A percentile compares a stretch with the other conserved stretches of the same genome.
phyloP scores from a whole-genome alignment of 768 basidiomycete species.

The Rhizopogon sp. region DNA sequence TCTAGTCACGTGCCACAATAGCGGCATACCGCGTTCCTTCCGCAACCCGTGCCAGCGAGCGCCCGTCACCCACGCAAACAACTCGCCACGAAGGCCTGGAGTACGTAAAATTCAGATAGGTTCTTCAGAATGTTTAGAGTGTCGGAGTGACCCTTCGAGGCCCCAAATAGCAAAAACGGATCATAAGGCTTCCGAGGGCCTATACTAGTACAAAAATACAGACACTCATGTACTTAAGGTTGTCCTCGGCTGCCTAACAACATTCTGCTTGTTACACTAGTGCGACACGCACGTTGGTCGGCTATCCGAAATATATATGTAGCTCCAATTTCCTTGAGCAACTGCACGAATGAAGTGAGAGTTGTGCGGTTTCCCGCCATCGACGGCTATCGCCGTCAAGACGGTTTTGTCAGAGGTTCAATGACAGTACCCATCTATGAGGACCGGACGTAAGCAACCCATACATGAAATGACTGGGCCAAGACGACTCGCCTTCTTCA shows the following conservation, averaged over 20 bases:
- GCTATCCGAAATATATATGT: not conserved
- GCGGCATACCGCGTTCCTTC: too few species aligned
- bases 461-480: conserved; percentile 6
- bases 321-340: not conserved
- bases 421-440: conserved; percentile 68
- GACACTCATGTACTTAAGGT: too few species aligned
- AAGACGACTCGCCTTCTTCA: conserved; percentile 63
- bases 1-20: too few species aligned
- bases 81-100: too few species aligned
- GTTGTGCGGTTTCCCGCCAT: not conserved
- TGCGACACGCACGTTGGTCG: not conserved
- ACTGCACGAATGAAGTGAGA: not conserved
- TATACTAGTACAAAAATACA: too few species aligned
- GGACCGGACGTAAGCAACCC: conserved; percentile 3
- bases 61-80: too few species aligned
- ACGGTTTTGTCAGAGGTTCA: conserved; percentile 58
- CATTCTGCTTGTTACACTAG: not conserved
- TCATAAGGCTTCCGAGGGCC: too few species aligned
- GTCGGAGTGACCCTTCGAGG: too few species aligned
- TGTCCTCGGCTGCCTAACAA: not conserved
- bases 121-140: too few species aligned
- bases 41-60: too few species aligned
- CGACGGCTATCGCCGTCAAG: conserved; percentile 11
- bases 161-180: too few species aligned
- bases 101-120: too few species aligned